Evolutionary conservation across 2,329 filamentous ascomycete genomes (phyloP).

Genomic region (Aspergillus sp.): DNA sequence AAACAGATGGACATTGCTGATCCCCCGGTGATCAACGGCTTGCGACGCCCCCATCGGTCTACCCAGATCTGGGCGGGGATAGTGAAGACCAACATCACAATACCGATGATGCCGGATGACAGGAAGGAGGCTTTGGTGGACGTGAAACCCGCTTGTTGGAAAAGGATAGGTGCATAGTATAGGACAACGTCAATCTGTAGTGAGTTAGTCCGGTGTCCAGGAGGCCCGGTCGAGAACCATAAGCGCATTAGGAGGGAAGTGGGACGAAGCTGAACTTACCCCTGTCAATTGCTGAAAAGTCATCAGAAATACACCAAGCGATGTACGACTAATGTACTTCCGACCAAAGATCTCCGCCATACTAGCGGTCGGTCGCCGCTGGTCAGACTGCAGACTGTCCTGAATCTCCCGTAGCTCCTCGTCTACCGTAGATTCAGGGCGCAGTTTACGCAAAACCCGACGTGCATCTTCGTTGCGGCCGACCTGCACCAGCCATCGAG

Average conservation of each 20-base stretch:
- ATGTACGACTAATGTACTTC: slow-evolving; percentile 17
- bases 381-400: slow-evolving; percentile 19
- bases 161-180: slow-evolving; percentile 35
- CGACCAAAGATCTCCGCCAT: slow-evolving; percentile 16
- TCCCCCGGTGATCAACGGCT: slow-evolving; percentile 30
- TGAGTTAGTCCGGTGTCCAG: too few relatives aligned
- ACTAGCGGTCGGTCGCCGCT: slow-evolving; percentile 12
- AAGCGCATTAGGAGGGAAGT: neutral
- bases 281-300: slow-evolving; percentile 20
- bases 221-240: neutral
- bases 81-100: slow-evolving; percentile 33
- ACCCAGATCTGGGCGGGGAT: slow-evolving; percentile 33
- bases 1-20: slow-evolving; percentile 27
- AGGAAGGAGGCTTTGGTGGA: slow-evolving; percentile 27
- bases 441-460: slow-evolving; percentile 3
- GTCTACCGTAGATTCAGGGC: slow-evolving; percentile 2
- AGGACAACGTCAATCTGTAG: slow-evolving; percentile 21
- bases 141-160: slow-evolving; percentile 31
- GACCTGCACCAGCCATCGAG: slow-evolving; percentile 16
- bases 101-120: slow-evolving; percentile 33
- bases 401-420: slow-evolving; percentile 22
- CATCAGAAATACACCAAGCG: slow-evolving; percentile 17
- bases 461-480: slow-evolving; percentile 12
- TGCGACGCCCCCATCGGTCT: slow-evolving; percentile 32
- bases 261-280: neutral